Conservation (phyloP, 768 basidiomycete species). For the Brasilioporus rufonigricans region DNA sequence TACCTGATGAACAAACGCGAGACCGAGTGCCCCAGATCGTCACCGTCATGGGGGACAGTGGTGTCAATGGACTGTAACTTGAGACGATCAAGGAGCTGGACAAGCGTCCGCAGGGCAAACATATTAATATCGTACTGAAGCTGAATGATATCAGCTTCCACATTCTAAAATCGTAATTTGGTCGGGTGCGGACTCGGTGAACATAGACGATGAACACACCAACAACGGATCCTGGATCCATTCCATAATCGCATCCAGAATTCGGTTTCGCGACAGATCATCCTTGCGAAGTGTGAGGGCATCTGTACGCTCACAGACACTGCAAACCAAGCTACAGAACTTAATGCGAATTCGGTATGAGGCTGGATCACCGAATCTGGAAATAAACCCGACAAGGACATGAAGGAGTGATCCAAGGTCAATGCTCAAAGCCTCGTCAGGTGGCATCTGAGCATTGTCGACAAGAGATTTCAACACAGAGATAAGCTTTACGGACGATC, state of each 20-base stretch:
- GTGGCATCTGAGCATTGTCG: constrained; percentile 60
- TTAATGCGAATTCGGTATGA: constrained; percentile 69
- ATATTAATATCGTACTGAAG: constrained; percentile 68
- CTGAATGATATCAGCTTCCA: constrained; percentile 36
- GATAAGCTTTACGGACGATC: constrained; percentile 51
- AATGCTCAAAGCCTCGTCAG: constrained; percentile 59
- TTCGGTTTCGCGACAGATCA: constrained; percentile 59
- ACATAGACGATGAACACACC: constrained; percentile 38
- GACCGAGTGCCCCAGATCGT: constrained; percentile 66
- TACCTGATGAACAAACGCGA: constrained; percentile 82
- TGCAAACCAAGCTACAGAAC: constrained; percentile 72
- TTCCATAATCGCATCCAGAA: constrained; percentile 74
- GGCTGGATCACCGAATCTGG: constrained; percentile 52
- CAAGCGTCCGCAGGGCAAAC: constrained; percentile 68
- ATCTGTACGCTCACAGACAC: constrained; percentile 60
- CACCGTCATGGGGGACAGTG: constrained; percentile 47
- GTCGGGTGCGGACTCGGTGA: constrained; percentile 1
- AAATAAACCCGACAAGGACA: constrained; percentile 61
- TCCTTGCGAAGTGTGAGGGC: constrained; percentile 66
- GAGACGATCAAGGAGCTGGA: constrained; percentile 73
- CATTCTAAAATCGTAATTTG: constrained; percentile 24
- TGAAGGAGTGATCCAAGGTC: constrained; percentile 62
- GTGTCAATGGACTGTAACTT: constrained; percentile 60
- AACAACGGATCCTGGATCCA: constrained; percentile 63
- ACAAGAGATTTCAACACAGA: constrained; percentile 73